Percentiles rank a stretch among this genome's conserved stretches.
These are phyloP conservation scores for Calocybe cyanea DNA, from an alignment of 768 basidiomycete genomes.

Conservation along the genomic window DNA sequence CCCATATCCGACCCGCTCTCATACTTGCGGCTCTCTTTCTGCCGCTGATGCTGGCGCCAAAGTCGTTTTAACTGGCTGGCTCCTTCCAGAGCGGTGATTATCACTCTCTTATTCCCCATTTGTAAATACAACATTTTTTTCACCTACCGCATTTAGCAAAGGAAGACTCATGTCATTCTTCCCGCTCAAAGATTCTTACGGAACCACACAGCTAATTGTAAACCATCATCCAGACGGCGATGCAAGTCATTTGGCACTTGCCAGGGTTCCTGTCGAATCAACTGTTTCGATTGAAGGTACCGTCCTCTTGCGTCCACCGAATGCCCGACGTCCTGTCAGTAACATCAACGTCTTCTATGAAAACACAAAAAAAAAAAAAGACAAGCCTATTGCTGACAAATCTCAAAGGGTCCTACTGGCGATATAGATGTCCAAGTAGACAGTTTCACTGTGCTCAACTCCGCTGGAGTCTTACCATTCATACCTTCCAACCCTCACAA, in stretches of 20 bases:
- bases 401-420: slow-evolving; percentile 55
- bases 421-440: slow-evolving; percentile 79
- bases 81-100: slow-evolving; percentile 76
- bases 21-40: slow-evolving; percentile 59
- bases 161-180: slow-evolving; percentile 78
- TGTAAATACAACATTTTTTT: slow-evolving; percentile 26
- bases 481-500: slow-evolving; percentile 73
- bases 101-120: slow-evolving; percentile 27
- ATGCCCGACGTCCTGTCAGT: slow-evolving; percentile 61
- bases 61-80: slow-evolving; percentile 79
- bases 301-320: slow-evolving; percentile 60
- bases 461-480: slow-evolving; percentile 80
- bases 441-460: slow-evolving; percentile 71
- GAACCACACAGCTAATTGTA: slow-evolving; percentile 76
- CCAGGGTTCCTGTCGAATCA: slow-evolving; percentile 71
- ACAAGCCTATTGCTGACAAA: slow-evolving; percentile 11
- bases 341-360: slow-evolving; percentile 13
- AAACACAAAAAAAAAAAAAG: too few species aligned
- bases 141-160: slow-evolving; percentile 50
- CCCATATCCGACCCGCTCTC: slow-evolving; percentile 59
- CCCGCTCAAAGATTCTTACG: slow-evolving; percentile 75
- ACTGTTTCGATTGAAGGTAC: slow-evolving; percentile 71
- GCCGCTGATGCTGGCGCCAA: slow-evolving; percentile 44
- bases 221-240: slow-evolving; percentile 35
- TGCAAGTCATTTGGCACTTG: slow-evolving; percentile 39